Conservation (phyloP, 2,329 filamentous ascomycete species). For the Hypoxylon sp. region DNA sequence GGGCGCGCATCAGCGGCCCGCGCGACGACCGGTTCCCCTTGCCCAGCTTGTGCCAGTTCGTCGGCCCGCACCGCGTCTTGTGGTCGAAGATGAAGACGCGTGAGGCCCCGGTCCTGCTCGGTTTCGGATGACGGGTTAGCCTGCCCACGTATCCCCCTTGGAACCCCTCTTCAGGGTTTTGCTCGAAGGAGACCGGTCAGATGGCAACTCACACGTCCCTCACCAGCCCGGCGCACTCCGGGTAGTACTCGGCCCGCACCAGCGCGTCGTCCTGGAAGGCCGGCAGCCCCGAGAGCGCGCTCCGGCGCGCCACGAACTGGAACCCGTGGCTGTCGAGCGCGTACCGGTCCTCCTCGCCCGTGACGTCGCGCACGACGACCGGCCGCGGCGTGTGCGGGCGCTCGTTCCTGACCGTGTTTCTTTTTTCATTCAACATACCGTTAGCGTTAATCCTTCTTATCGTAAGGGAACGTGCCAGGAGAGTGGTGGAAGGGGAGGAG, state of each 20-base stretch:
- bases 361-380: constrained; percentile 53
- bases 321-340: constrained; percentile 54
- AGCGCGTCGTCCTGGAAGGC: constrained; percentile 60
- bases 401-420: constrained; percentile 45
- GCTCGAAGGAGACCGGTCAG: too few species aligned
- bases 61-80: constrained; percentile 65
- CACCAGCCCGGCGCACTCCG: constrained; percentile 72
- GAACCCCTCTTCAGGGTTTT: neutral
- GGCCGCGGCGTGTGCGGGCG: constrained; percentile 56
- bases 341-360: constrained; percentile 51
- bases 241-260: constrained; percentile 73
- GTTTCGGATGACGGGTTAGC: constrained; percentile 43
- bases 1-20: constrained; percentile 42
- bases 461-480: too few species aligned
- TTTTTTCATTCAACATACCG: too few species aligned
- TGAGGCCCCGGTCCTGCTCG: constrained; percentile 66
- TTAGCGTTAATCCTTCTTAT: too few species aligned
- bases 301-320: constrained; percentile 47
- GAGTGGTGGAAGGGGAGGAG: too few species aligned
- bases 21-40: constrained; percentile 60
- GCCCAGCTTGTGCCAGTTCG: constrained; percentile 72
- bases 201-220: constrained; percentile 59
- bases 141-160: neutral
- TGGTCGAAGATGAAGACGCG: constrained; percentile 76
- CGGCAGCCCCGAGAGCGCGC: constrained; percentile 43